Evolutionary conservation across 495 filamentous ascomycete species (phyloP), one percentile per base, ranked within the genome.

Genomic region (Penicillium herquei): DNA sequence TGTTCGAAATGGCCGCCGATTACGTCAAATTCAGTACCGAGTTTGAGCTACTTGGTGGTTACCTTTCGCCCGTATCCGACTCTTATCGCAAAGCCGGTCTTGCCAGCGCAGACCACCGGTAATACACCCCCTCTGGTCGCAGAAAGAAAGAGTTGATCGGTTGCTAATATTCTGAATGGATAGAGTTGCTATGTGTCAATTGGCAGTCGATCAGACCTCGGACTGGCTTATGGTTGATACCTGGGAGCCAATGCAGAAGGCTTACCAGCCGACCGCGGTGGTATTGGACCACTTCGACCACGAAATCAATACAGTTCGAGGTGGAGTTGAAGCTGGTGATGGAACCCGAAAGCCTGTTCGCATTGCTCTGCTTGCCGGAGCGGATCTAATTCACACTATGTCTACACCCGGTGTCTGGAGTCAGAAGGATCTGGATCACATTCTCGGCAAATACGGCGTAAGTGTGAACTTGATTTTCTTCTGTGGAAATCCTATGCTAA

Each of bases 1-100:
- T 96, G 91, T 96, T 96, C 65, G 92, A 95, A 61, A 90, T 93
- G 87, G 90, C 90, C 3, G 81, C 83, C 62, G 88, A 93, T 76
- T 90, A 87, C 70, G 85, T 85, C 59, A 83, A 85, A 49, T 86
- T 92, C 71, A 89, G 86, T 73, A 91, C 89, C 39, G 78, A 90
- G 33, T 96, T 87, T 66, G 92, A 97, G 69, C 80, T 97, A 14
- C 78, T 95, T 30, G 91, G 87, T 37, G 91, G 89, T 17, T 96
- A 92, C 69, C 72, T 96, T 43, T 88, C 84, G 37, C 87, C 87
- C 21, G 88, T 91, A 34, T 87, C 85, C 50, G 92, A 96, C 65
- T 86, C 88, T 26, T 98, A 98, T 76, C 91, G 91, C 66, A 98
- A 98, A 72, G 86, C 83, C 33, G 92, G 92, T 45, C 77, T 98